A percentile compares a stretch with the other conserved stretches of the same genome.
These are phyloP conservation scores for Dothistroma pini DNA, from an alignment of 2,329 filamentous ascomycete species.

Conservation along the genomic window DNA sequence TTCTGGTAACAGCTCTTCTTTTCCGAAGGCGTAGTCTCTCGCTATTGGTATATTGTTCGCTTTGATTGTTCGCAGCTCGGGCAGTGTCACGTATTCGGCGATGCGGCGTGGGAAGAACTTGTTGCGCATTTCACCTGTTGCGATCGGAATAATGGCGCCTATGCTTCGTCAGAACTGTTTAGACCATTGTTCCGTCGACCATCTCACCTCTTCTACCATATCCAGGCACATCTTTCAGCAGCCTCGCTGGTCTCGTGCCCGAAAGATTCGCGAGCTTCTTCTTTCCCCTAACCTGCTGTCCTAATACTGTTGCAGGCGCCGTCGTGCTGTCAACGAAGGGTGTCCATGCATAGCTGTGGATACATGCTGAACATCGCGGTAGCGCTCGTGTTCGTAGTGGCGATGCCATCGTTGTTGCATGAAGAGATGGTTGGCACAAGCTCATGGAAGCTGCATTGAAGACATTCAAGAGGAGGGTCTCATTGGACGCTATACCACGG, in stretches of 20 bases:
- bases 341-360: constrained; percentile 26
- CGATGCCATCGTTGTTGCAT: constrained; percentile 1
- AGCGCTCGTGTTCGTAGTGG: constrained; percentile 20
- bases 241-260: constrained; percentile 46
- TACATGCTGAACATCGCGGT: constrained; percentile 31
- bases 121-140: constrained; percentile 54
- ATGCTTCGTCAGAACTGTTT: neutral
- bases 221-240: constrained; percentile 51
- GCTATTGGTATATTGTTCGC: constrained; percentile 43
- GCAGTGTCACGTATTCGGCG: constrained; percentile 51
- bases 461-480: neutral
- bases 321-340: constrained; percentile 11
- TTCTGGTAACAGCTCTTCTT: constrained; percentile 10
- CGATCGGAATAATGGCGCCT: constrained; percentile 53
- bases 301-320: constrained; percentile 9
- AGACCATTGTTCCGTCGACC: neutral
- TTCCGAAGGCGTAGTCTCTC: constrained; percentile 46
- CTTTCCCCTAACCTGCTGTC: constrained; percentile 36
- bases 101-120: constrained; percentile 49
- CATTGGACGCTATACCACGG: neutral
- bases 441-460: neutral
- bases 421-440: neutral
- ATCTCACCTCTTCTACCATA: constrained; percentile 48
- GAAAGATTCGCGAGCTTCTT: constrained; percentile 34
- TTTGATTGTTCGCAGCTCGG: constrained; percentile 45